phyloP scores from a whole-genome alignment of 139 green algal species.

The Zygnema circumcarinatum region DNA sequence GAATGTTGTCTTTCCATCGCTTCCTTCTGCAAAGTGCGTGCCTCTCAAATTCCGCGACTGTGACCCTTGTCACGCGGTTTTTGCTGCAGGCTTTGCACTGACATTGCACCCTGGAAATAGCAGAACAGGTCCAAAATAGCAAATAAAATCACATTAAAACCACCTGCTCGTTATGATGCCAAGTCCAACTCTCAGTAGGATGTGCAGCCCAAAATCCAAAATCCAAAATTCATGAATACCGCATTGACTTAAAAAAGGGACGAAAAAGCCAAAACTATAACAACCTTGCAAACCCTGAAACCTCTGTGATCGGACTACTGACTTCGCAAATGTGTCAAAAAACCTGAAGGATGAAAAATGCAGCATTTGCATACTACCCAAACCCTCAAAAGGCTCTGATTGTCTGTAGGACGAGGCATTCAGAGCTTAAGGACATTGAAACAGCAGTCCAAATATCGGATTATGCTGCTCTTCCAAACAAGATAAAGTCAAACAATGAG shows the following conservation, averaged over 20 bases:
- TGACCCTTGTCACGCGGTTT: background rate
- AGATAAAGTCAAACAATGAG: background rate
- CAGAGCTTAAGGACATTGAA: background rate
- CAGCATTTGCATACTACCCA: background rate
- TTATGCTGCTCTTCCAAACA: background rate
- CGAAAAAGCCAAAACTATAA: too few species aligned
- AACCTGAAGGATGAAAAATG: too few species aligned
- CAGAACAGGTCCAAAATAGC: background rate
- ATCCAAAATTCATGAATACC: background rate
- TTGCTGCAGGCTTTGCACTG: constrained; percentile 34
- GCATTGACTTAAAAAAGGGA: too few species aligned
- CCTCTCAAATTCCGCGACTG: constrained; percentile 37
- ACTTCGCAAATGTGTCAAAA: too few species aligned
- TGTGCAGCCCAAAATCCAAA: background rate
- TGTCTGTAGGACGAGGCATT: background rate
- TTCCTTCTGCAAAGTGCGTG: constrained; percentile 28
- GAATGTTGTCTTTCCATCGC: constrained; percentile 48
- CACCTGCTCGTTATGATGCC: background rate
- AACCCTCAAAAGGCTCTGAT: background rate
- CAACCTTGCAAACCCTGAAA: too few species aligned
- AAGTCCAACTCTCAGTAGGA: background rate
- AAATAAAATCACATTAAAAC: constrained; percentile 8
- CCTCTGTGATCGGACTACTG: too few species aligned
- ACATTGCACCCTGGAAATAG: constrained; percentile 13
- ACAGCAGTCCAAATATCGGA: background rate